These are phyloP conservation scores for Barnettozyma botsteinii DNA, from an alignment of 805 yeast genomes.

Conservation along the genomic window DNA sequence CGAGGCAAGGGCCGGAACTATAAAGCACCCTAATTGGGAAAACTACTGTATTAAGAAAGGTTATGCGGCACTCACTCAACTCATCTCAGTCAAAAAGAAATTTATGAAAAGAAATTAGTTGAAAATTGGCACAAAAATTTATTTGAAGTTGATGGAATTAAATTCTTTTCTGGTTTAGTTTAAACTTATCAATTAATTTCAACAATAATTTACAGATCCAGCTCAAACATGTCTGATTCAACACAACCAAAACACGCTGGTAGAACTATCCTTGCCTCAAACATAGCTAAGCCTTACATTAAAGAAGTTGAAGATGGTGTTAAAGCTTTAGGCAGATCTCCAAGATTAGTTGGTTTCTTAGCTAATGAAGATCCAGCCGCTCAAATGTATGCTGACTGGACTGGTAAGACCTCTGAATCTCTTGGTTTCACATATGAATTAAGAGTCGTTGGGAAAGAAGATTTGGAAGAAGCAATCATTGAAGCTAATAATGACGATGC, in stretches of 20 bases:
- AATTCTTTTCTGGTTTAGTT: background rate
- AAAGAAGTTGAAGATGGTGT: conserved; percentile 66
- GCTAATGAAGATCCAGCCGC: conserved; percentile 97
- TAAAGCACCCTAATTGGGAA: background rate
- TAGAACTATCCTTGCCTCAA: conserved; percentile 79
- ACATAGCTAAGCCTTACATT: conserved; percentile 75
- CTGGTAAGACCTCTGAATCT: conserved; percentile 81
- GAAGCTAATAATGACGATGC: conserved; percentile 71
- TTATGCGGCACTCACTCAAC: conserved; percentile 1
- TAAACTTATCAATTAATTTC: background rate
- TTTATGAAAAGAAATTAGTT: background rate
- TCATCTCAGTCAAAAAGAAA: background rate
- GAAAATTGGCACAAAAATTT: conserved; percentile 4
- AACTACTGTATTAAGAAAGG: background rate
- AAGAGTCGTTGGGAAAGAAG: conserved; percentile 66
- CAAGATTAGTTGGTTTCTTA: conserved; percentile 82
- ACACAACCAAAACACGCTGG: conserved; percentile 39
- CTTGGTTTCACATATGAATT: conserved; percentile 84
- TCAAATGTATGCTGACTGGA: conserved; percentile 91
- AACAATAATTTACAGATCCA: too few species aligned
- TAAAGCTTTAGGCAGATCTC: conserved; percentile 45
- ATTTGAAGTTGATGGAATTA: background rate
- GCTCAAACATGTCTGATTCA: conserved; percentile 21
- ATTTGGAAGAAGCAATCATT: conserved; percentile 75
- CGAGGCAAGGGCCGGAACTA: background rate